Base-by-base conservation (phyloP, 371 early-diverging fungal species). In the Mortierella sp. region DNA sequence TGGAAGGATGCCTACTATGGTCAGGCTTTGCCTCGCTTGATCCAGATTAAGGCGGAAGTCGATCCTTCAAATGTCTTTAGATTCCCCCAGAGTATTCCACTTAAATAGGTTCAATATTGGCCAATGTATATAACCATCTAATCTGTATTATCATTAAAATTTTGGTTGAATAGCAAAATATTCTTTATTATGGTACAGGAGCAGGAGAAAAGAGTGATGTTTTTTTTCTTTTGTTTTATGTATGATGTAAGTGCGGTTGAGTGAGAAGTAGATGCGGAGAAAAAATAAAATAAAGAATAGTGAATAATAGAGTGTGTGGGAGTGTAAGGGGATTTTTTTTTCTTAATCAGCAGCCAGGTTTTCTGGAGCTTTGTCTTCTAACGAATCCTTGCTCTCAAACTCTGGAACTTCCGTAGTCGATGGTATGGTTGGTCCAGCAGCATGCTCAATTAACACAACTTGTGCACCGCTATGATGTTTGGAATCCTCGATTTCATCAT, bases 31-130 rank as follows among this genome's bases (percentile, higher is more conserved):
- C 60, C 79, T 9, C 64, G 76, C 17, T 43, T 86, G 40, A 62
- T 69, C 49, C 34, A 69, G 37, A 76, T 83, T 43, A 85, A 86
- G 68, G 55, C 70, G 1, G 26, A 57, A 3, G 62, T 76, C 22
- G 86, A 86, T 45, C 76, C 83, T 22, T 42, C 56, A n/a, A 84
- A 84, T 51, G 31, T 75, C 58, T 83, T 86, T 63, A 66, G 75
- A 32, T 83, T 79, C 73, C 75, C 83, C 32, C 83, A 76, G 62
- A 79, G 76, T 57, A 84, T 84, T 55, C 85, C 85, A 19, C 72
- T 83, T 5, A 59, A 76, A 22, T 70, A 76, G 22, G 43, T 8
- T 49, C 3, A 28, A 34, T 26, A 26, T 45, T 37, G 40, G 42
- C 31, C 45, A 32, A 45, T 66, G 29, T 65, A 53, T 23, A 53